A percentile compares a stretch with the other conserved stretches of the same genome.
phyloP scores from a whole-genome alignment of 2,329 filamentous ascomycete species.

The Ceratocystis ficicola region DNA sequence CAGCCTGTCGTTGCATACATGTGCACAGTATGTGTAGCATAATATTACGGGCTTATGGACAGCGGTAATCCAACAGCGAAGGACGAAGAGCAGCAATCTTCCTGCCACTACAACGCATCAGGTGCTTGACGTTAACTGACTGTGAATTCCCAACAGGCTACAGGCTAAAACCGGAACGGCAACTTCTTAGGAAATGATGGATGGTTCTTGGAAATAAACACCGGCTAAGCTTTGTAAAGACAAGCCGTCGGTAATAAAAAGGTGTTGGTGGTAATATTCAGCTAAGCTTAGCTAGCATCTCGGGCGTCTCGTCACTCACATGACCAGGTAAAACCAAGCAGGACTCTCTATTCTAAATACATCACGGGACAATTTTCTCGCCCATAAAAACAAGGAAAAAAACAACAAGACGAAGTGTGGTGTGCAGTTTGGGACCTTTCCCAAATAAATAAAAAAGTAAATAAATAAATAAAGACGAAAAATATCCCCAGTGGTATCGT shows the following conservation, averaged over 20 bases:
- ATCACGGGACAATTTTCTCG: neutral
- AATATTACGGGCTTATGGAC: too few species aligned
- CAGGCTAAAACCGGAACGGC: too few species aligned
- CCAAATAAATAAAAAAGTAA: constrained; percentile 12
- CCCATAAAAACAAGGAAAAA: too few species aligned
- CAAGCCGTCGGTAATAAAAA: neutral
- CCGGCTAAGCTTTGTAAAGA: neutral
- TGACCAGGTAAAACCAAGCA: too few species aligned
- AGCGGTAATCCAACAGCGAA: too few species aligned
- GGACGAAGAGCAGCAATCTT: too few species aligned
- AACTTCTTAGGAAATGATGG: too few species aligned
- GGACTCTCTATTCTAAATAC: neutral
- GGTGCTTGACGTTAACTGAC: neutral
- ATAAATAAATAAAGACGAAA: neutral
- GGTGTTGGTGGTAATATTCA: neutral
- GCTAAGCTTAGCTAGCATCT: neutral
- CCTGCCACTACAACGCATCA: neutral
- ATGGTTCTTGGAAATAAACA: too few species aligned
- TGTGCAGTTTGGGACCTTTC: neutral
- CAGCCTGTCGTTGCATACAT: too few species aligned
- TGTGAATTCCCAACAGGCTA: neutral
- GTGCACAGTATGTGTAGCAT: too few species aligned
- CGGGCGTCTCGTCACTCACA: too few species aligned
- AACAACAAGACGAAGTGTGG: neutral
- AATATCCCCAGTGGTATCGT: neutral